These are phyloP conservation scores for Didymellaceae sp. DNA, from an alignment of 2,329 filamentous ascomycete genomes.

Conservation along the genomic window DNA sequence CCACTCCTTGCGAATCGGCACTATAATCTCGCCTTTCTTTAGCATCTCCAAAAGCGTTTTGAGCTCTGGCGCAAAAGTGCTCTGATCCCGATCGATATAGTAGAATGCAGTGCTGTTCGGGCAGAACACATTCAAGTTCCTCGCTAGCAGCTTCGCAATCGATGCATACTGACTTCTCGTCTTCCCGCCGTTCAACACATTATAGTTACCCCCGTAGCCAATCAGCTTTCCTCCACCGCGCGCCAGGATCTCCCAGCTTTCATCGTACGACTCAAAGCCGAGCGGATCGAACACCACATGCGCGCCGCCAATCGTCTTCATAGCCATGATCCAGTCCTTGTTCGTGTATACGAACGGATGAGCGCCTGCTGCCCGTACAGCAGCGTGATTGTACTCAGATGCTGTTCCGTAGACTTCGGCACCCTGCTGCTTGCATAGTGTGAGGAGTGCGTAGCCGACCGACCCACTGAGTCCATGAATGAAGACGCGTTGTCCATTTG, in stretches of 20 bases:
- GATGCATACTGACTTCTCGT: conserved; percentile 21
- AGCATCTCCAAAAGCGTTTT: conserved; percentile 27
- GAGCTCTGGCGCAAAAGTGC: conserved; percentile 35
- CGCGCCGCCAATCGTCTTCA: conserved; percentile 56
- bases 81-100: conserved; percentile 34
- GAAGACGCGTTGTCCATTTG: conserved; percentile 56
- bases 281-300: conserved; percentile 59
- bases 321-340: conserved; percentile 57
- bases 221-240: conserved; percentile 46
- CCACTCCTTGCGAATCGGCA: conserved; percentile 37
- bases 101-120: conserved; percentile 36
- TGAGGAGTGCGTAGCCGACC: conserved; percentile 55
- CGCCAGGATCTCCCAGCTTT: conserved; percentile 55
- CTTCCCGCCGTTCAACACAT: conserved; percentile 31
- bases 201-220: conserved; percentile 36
- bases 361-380: conserved; percentile 49
- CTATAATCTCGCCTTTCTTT: conserved; percentile 27
- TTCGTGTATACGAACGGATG: conserved; percentile 57
- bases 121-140: conserved; percentile 32
- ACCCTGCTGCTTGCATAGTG: conserved; percentile 52
- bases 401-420: conserved; percentile 60
- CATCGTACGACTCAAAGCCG: conserved; percentile 59
- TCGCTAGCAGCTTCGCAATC: conserved; percentile 35
- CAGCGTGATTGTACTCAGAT: conserved; percentile 54
- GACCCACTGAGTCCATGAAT: conserved; percentile 60